A percentile compares a stretch with the other conserved stretches of the same genome.
phyloP scores from a whole-genome alignment of 208 protist species.

The Wallacemonas rigidus region DNA sequence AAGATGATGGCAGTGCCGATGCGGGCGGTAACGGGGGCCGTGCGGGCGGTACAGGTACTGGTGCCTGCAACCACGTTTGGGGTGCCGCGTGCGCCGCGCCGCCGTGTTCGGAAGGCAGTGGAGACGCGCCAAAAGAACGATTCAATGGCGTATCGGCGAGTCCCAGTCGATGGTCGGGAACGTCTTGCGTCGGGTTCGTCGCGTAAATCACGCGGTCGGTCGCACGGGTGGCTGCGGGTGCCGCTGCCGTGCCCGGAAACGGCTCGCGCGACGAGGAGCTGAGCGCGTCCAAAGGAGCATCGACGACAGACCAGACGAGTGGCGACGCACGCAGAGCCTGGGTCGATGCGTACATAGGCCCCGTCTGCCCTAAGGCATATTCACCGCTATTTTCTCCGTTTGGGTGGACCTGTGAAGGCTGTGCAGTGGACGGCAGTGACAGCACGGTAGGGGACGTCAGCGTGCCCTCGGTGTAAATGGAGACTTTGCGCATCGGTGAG shows the following conservation, averaged over 20 bases:
- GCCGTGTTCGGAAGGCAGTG: neutral
- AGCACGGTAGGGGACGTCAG: neutral
- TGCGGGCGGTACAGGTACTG: neutral
- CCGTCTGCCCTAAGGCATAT: no score
- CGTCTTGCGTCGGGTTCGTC: no score
- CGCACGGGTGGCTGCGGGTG: neutral
- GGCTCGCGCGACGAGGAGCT: neutral
- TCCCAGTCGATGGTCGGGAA: neutral
- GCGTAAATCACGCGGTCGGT: no score
- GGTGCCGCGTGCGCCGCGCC: no score
- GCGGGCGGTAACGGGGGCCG: neutral
- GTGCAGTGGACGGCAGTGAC: neutral
- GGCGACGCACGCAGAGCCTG: slow-evolving; percentile 1
- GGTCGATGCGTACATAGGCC: neutral
- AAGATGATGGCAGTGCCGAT: neutral
- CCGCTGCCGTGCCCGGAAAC: neutral
- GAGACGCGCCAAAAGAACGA: neutral
- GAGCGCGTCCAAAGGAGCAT: neutral
- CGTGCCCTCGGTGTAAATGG: neutral
- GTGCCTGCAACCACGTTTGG: neutral
- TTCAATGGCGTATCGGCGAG: slow-evolving; percentile 6
- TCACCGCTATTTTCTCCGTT: no score
- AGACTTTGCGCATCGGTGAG: neutral
- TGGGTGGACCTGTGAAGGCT: no score
- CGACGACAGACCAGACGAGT: slow-evolving; percentile 3